Evolutionary conservation across 768 basidiomycete genomes (phyloP).

Genomic region (Rhizopogon roseolus): DNA sequence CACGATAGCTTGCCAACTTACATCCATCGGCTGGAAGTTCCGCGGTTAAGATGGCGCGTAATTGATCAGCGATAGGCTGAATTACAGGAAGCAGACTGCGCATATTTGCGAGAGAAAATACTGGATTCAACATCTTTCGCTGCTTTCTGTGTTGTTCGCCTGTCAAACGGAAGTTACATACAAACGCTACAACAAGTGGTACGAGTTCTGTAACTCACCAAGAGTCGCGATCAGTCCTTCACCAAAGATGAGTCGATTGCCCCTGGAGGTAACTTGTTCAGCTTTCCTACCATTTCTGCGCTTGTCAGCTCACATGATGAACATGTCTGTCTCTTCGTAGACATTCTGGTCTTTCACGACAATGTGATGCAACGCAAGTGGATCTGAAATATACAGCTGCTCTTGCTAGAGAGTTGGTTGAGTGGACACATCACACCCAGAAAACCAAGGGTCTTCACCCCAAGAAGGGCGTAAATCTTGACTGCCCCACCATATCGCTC

Average conservation of each 20-base stretch:
- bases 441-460: slow-evolving; percentile 15
- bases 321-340: slow-evolving; percentile 33
- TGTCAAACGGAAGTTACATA: slow-evolving; percentile 2
- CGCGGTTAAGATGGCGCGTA: slow-evolving; percentile 15
- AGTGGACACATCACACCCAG: neutral
- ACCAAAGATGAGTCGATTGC: slow-evolving; percentile 31
- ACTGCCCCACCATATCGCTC: slow-evolving; percentile 29
- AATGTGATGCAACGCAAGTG: slow-evolving; percentile 32
- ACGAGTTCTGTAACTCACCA: slow-evolving; percentile 14
- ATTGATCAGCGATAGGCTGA: slow-evolving; percentile 26
- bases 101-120: slow-evolving; percentile 27
- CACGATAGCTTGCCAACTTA: slow-evolving; percentile 3
- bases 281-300: neutral
- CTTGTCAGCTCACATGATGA: slow-evolving; percentile 21
- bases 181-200: neutral
- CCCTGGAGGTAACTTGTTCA: slow-evolving; percentile 8
- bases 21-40: slow-evolving; percentile 19
- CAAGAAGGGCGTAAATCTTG: slow-evolving; percentile 30
- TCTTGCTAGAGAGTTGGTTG: slow-evolving; percentile 11
- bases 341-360: slow-evolving; percentile 31
- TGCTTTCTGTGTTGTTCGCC: slow-evolving; percentile 26
- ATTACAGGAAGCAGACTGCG: slow-evolving; percentile 25
- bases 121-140: slow-evolving; percentile 29
- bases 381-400: slow-evolving; percentile 33
- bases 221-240: slow-evolving; percentile 32